phyloP scores from a whole-genome alignment of 163 green algal species.

The Coccomyxa subellipsoidea region DNA sequence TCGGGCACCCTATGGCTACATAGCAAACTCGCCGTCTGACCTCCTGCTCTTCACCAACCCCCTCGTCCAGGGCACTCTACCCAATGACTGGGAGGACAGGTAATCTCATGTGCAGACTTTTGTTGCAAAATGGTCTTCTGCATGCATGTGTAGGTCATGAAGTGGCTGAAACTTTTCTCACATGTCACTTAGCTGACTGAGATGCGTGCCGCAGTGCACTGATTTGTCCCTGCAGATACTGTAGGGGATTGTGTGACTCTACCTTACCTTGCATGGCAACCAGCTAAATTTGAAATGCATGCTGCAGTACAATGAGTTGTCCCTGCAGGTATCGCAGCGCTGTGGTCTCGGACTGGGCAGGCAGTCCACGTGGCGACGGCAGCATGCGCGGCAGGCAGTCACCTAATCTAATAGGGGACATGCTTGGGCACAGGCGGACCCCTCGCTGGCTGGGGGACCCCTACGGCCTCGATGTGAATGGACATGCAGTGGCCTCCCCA shows the following conservation, averaged over 20 bases:
- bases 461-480: background rate
- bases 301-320: background rate
- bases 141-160: no score
- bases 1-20: background rate
- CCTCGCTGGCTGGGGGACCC: constrained; percentile 5
- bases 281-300: no score
- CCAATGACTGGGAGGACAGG: background rate
- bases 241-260: no score
- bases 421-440: background rate
- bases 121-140: no score
- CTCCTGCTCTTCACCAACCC: constrained; percentile 2
- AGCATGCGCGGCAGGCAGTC: background rate
- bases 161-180: no score
- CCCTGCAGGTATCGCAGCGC: background rate
- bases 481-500: background rate
- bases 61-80: constrained; percentile 1
- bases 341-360: background rate
- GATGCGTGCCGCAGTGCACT: no score
- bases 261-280: no score
- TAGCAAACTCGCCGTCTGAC: background rate
- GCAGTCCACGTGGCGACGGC: background rate
- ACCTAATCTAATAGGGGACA: background rate
- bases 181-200: no score
- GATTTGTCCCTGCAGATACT: background rate
- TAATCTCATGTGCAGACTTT: no score